Conservation (phyloP, 805 yeast genomes). For the Candida krabiensis region DNA sequence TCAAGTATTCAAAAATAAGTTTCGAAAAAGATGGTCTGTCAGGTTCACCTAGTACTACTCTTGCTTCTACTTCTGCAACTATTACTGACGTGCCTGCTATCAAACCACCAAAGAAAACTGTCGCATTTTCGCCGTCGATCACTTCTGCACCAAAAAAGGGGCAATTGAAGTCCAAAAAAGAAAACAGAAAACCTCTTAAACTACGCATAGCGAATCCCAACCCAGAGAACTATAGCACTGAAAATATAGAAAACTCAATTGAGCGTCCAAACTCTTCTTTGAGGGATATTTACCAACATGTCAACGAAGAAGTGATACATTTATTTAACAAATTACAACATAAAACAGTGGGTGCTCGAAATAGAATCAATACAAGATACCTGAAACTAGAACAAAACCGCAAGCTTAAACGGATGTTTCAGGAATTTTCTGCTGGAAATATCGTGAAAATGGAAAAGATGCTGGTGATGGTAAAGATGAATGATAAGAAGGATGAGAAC, state of each 20-base stretch:
- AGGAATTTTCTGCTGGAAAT: slow-evolving; percentile 51
- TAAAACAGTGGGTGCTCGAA: slow-evolving; percentile 24
- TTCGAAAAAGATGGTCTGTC: slow-evolving; percentile 2
- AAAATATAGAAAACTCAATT: background rate
- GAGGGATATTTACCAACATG: slow-evolving; percentile 14
- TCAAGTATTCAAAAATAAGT: too few relatives aligned
- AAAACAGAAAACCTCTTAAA: background rate
- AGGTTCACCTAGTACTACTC: slow-evolving; percentile 3
- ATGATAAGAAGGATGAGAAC: slow-evolving; percentile 28
- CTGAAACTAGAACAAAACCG: slow-evolving; percentile 21
- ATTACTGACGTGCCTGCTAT: slow-evolving; percentile 1
- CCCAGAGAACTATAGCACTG: slow-evolving; percentile 5
- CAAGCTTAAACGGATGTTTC: slow-evolving; percentile 29
- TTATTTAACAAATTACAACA: slow-evolving; percentile 24
- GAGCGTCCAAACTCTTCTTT: background rate
- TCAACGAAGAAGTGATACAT: slow-evolving; percentile 17
- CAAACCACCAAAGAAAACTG: slow-evolving; percentile 8
- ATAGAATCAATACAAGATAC: slow-evolving; percentile 16
- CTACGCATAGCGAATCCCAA: slow-evolving; percentile 12
- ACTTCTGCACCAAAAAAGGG: background rate
- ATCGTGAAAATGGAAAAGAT: slow-evolving; percentile 65
- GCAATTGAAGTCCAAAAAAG: background rate
- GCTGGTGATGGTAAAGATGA: slow-evolving; percentile 57
- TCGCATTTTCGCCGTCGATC: slow-evolving; percentile 16
- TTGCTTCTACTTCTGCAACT: slow-evolving; percentile 4